Evolutionary conservation across 352 stramenopile species (phyloP).

Genomic region (Globisporangium radiosum): DNA sequence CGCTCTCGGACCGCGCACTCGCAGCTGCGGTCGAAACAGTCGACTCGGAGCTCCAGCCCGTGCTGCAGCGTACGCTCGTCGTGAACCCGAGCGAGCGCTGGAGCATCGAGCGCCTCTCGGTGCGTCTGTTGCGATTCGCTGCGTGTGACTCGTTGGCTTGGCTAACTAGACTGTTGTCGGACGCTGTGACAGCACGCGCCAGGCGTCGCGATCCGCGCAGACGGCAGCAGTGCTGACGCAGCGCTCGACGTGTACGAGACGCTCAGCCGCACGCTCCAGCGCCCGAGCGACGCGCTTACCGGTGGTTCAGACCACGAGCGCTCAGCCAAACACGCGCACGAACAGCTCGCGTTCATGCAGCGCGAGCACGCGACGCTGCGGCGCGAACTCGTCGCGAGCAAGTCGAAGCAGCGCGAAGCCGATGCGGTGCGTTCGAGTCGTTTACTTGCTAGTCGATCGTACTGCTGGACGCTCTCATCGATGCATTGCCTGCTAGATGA

Average conservation of each 20-base stretch:
- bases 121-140: slow-evolving; percentile 5
- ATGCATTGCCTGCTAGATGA: no score
- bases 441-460: neutral
- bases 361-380: slow-evolving; percentile 48
- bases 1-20: slow-evolving; percentile 45
- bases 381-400: slow-evolving; percentile 35
- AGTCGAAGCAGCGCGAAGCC: slow-evolving; percentile 36
- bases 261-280: slow-evolving; percentile 20
- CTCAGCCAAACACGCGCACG: slow-evolving; percentile 39
- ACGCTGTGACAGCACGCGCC: slow-evolving; percentile 1
- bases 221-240: neutral
- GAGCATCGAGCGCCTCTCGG: slow-evolving; percentile 38
- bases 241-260: neutral
- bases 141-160: no score
- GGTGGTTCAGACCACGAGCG: slow-evolving; percentile 24
- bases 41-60: slow-evolving; percentile 20
- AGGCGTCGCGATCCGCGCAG: slow-evolving; percentile 1
- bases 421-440: slow-evolving; percentile 25
- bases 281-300: slow-evolving; percentile 20
- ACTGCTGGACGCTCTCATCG: no score
- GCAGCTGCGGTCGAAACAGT: slow-evolving; percentile 25
- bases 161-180: no score
- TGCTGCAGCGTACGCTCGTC: slow-evolving; percentile 40
- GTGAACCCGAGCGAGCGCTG: slow-evolving; percentile 43
- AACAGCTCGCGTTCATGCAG: slow-evolving; percentile 59